Conservation (phyloP, 495 filamentous ascomycete species). For the Hypoxylon fuscum region DNA sequence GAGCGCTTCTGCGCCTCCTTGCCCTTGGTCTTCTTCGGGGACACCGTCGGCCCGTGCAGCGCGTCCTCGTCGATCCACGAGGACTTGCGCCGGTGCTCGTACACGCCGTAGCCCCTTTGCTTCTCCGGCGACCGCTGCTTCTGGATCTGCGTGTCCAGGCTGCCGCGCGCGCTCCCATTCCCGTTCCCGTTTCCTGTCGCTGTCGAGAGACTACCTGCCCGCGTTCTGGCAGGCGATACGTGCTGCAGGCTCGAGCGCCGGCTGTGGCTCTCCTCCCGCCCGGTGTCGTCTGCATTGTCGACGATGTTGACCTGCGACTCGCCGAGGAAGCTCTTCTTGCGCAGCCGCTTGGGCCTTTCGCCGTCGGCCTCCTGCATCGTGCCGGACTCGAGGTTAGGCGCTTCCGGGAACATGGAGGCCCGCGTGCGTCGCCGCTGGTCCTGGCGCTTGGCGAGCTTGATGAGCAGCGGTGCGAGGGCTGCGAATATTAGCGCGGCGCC, state of each 20-base stretch:
- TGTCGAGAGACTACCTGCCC: slow-evolving; percentile 11
- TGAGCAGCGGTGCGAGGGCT: slow-evolving; percentile 22
- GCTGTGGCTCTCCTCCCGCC: slow-evolving; percentile 26
- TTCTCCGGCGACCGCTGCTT: slow-evolving; percentile 36
- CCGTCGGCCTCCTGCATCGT: slow-evolving; percentile 4
- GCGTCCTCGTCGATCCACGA: slow-evolving; percentile 56
- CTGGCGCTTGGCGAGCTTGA: slow-evolving; percentile 32
- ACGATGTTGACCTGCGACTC: slow-evolving; percentile 7
- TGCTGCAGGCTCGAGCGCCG: slow-evolving; percentile 23
- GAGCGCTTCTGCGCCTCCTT: slow-evolving; percentile 27
- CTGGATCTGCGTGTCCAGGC: slow-evolving; percentile 7
- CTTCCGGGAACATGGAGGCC: slow-evolving; percentile 1
- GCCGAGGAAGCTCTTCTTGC: slow-evolving; percentile 34
- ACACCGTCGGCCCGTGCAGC: slow-evolving; percentile 51
- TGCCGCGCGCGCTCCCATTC: background rate
- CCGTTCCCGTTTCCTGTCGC: slow-evolving; percentile 21
- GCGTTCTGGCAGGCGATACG: slow-evolving; percentile 8
- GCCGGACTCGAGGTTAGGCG: slow-evolving; percentile 6
- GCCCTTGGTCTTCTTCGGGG: slow-evolving; percentile 26
- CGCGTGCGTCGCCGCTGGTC: slow-evolving; percentile 5
- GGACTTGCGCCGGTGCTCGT: slow-evolving; percentile 40
- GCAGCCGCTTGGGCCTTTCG: slow-evolving; percentile 23
- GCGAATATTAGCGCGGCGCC: slow-evolving; percentile 40
- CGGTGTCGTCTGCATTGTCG: slow-evolving; percentile 28
- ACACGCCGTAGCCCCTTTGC: slow-evolving; percentile 34